Base-by-base conservation (phyloP, 2,329 filamentous ascomycete genomes). In the Xylariaceae sp. region DNA sequence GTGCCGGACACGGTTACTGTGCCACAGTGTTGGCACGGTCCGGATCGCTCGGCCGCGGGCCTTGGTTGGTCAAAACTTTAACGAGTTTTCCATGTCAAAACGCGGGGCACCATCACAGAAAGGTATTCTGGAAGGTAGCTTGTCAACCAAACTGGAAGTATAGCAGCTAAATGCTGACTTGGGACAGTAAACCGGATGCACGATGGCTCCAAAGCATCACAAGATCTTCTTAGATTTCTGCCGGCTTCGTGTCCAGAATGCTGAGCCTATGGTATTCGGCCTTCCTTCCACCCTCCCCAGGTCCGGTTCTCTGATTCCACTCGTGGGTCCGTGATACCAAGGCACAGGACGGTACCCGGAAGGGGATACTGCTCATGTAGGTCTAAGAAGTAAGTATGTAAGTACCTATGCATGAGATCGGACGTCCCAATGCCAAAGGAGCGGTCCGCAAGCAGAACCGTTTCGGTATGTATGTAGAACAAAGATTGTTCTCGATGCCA, bases 211-310 rank as follows among this genome's bases (percentile, higher is more conserved):
- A 11, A 24, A 33, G 28, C 36, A 41, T 50, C 48, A 49, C 48
- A 47, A 40, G 46, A 50, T 49, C 41, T 49, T 49, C 41, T 49
- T 18, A 36, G 36, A 43, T 47, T 49, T 46, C 26, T 27, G 36
- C 26, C 23, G 8, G 13, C 14, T 24, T 21, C 26, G n/a, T n/a
- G n/a, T n/a, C n/a, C n/a, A 31, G 26, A 24, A 24, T 11, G 21
- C 21, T 11, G 21, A 7, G 21, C 11, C 6, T 11, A 24, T 24
- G 6, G 21, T 24, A 6, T 11, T 24, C 6, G 6, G 6, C 7
- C 11, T 11, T 24, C 21, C 11, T 24, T 24, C 11, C 21, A 6
- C 21, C 21, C 11, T 24, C 21, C 21, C 11, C 11, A 11, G 21
- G 21, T 7, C 11, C 11, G 7, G 21, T 7, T 24, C 21, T 24